Percentiles rank a stretch among this genome's conserved stretches.
Evolutionary conservation across 2,329 filamentous ascomycete genomes (phyloP).

Genomic region (Beauveria caledonica): DNA sequence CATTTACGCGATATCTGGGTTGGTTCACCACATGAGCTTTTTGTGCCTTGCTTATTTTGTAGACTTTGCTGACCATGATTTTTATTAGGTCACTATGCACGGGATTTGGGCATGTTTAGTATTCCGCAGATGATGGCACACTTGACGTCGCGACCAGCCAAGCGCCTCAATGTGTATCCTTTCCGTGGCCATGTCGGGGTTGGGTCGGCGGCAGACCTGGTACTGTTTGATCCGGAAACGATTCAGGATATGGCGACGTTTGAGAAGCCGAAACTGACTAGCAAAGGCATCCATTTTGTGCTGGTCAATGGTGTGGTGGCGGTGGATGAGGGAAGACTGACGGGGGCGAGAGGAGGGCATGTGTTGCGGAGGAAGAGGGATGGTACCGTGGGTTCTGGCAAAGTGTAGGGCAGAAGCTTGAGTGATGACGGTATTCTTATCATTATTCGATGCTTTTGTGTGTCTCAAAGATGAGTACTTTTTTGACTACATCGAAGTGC

Average conservation of each 20-base stretch:
- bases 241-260: slow-evolving; percentile 18
- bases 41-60: background rate
- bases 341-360: slow-evolving; percentile 15
- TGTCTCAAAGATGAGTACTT: no score
- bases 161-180: slow-evolving; percentile 17
- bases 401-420: background rate
- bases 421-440: no score
- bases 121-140: slow-evolving; percentile 18
- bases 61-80: no score
- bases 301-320: slow-evolving; percentile 18
- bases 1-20: slow-evolving; percentile 19
- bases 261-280: slow-evolving; percentile 16
- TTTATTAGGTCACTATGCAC: slow-evolving; percentile 16
- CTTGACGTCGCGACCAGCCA: slow-evolving; percentile 18
- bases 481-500: no score
- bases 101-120: slow-evolving; percentile 16
- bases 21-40: background rate
- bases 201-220: slow-evolving; percentile 18
- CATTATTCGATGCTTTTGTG: no score
- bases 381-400: background rate
- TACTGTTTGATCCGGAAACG: slow-evolving; percentile 16
- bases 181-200: slow-evolving; percentile 16
- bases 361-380: slow-evolving; percentile 13
- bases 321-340: slow-evolving; percentile 16
- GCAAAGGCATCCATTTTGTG: slow-evolving; percentile 17